These are phyloP conservation scores for Pyrenophora graminea DNA, from an alignment of 2,329 filamentous ascomycete species.

Conservation along the genomic window DNA sequence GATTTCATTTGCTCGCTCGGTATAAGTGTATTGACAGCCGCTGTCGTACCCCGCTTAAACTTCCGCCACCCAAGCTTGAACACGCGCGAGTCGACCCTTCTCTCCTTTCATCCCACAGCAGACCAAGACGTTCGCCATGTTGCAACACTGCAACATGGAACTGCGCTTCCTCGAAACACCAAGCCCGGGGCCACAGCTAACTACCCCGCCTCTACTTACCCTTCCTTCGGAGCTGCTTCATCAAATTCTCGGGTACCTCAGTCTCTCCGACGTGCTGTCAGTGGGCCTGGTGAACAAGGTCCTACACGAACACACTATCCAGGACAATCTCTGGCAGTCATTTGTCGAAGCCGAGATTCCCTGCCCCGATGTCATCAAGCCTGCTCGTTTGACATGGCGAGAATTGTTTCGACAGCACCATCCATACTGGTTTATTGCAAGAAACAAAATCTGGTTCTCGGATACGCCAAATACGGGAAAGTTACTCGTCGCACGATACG, in stretches of 20 bases:
- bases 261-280: constrained; percentile 65
- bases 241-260: constrained; percentile 69
- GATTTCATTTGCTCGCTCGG: too few species aligned
- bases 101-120: background rate
- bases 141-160: background rate
- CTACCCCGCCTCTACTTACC: constrained; percentile 49
- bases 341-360: constrained; percentile 72
- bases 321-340: constrained; percentile 73
- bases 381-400: constrained; percentile 66
- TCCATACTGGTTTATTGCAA: constrained; percentile 81
- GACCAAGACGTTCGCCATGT: background rate
- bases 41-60: too few species aligned
- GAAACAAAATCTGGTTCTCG: constrained; percentile 82
- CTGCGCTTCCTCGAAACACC: background rate
- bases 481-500: constrained; percentile 76
- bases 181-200: background rate
- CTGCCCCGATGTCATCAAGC: constrained; percentile 41
- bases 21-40: too few species aligned
- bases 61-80: too few species aligned
- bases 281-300: constrained; percentile 65
- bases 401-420: constrained; percentile 75
- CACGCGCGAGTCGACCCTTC: background rate
- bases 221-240: constrained; percentile 78
- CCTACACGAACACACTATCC: constrained; percentile 62
- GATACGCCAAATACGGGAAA: constrained; percentile 75